Base-by-base conservation (phyloP, 768 basidiomycete genomes). In the Macrolepiota dolichaula region DNA sequence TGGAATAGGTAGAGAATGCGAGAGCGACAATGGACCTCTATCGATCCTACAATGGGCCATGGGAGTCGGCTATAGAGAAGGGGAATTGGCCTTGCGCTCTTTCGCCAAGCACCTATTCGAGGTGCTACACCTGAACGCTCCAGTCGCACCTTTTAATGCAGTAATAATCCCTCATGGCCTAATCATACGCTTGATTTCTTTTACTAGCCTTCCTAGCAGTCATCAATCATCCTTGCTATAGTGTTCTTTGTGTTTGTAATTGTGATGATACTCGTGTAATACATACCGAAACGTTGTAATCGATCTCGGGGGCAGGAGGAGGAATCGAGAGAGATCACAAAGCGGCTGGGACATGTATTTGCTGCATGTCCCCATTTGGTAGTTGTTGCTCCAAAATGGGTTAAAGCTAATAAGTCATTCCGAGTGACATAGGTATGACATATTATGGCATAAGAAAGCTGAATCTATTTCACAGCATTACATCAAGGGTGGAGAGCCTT, bases 21-120 rank as follows among this genome's bases (percentile, higher is more conserved):
- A 84, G 91, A 27, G 83, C 79, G 22, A 76, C 80, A 12, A 69
- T 84, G 68, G 83, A 85, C 63, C 71, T 85, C 22, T 85, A 83
- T 66, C 73, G 83, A 32, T 82, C 89, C 13, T 81, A 84, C 61
- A 77, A 81, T 3, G 70, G 73, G 3, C 83, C 86, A 58, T 93
- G 91, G 91, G 91, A 93, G 68, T 69, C 64, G 10, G 77, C 82
- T 22, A 77, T 92, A 47, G 70, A 78, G 13, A 75, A 73, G 35
- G 84, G 82, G 10, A 84, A 86, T 62, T 93, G 91, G 91, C 91
- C 91, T 1, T 87, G 83, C 61, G 78, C 79, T 57, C 81, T 93
- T 52, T 90, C 91, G 37, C 91, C 91, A 0, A 86, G 84, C 71
- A 85, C 86, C 9, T 93, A 89, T 73, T 91, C 91, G 56, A 83